A percentile compares a stretch with the other conserved stretches of the same genome.
phyloP scores from a whole-genome alignment of 495 filamentous ascomycete genomes.

The Penicillium ochrochloron region DNA sequence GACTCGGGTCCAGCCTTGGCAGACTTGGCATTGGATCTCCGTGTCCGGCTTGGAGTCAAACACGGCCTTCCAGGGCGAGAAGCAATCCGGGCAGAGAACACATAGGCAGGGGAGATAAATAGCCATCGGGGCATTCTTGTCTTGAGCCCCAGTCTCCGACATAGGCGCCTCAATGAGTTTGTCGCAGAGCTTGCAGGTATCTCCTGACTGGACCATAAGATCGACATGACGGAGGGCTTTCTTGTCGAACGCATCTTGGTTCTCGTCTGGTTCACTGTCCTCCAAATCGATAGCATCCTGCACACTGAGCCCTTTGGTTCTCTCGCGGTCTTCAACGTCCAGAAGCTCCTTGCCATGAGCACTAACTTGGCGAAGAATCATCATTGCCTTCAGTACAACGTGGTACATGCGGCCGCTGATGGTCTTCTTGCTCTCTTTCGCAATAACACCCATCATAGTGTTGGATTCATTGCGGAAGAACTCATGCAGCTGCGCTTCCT shows the following conservation, averaged over 20 bases:
- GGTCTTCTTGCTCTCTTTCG: constrained; percentile 56
- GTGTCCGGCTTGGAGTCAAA: constrained; percentile 28
- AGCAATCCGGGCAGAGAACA: constrained; percentile 76
- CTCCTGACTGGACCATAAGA: constrained; percentile 75
- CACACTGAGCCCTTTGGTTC: constrained; percentile 75
- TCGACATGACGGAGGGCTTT: constrained; percentile 82
- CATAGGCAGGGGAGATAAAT: constrained; percentile 84
- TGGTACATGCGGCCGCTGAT: constrained; percentile 84
- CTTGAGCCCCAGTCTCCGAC: constrained; percentile 52
- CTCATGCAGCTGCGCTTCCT: constrained; percentile 60
- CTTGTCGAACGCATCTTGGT: constrained; percentile 57
- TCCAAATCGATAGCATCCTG: constrained; percentile 87
- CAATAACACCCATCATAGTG: constrained; percentile 62
- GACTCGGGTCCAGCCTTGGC: constrained; percentile 61
- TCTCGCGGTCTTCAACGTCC: constrained; percentile 75
- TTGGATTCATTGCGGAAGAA: constrained; percentile 66
- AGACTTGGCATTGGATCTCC: constrained; percentile 64
- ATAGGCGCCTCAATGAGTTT: constrained; percentile 57
- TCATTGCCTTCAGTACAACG: constrained; percentile 86
- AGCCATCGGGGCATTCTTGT: constrained; percentile 68
- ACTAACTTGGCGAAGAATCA: constrained; percentile 86
- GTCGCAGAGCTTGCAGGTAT: constrained; percentile 70
- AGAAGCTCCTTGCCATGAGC: constrained; percentile 91
- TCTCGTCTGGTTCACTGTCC: constrained; percentile 67
- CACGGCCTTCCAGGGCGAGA: constrained; percentile 46